Base-by-base conservation (phyloP, 441 rosid species). In the Lagerstroemia fauriei region DNA sequence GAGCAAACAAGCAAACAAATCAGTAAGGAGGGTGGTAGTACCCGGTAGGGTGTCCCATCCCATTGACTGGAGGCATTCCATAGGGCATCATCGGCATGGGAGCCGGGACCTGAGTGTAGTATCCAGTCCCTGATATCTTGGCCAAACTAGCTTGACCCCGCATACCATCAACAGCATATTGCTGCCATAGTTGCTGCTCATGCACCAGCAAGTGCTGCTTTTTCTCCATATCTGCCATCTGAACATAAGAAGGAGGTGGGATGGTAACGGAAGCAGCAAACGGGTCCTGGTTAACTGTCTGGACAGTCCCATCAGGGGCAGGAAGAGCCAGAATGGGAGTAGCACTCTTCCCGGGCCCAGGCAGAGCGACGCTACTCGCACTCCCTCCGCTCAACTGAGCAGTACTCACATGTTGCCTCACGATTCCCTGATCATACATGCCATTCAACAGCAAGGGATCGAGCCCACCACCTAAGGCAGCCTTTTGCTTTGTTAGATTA, bases 141-240 rank as follows among this genome's bases (percentile, higher is more conserved):
- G 92, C 86, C 93, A 96, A 90, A 84, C 93, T 93, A 79, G 93
- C 66, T 90, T 96, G 98, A 76, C 99, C 98, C 84, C 89, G 93
- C 99, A 95, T 96, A 61, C 99, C 99, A 46, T 91, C 92, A 80
- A 68, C 88, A 3, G 92, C 88, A 73, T 96, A 96, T 74, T 95
- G 98, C 66, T 94, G 92, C 99, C 99, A 96, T 47, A 94, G 81
- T 76, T 87, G 90, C 84, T 96, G 98, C 84, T 96, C 99, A 83
- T 95, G 99, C 75, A 89, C 92, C 83, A 96, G 88, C 48, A 95
- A 80, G 18, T 88, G 83, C 83, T 96, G 99, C 81, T 96, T 96
- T 86, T 94, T 92, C 87, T 96, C 98, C 97, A 96, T 96, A 73
- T 96, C 98, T 17, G 94, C 87, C 95, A 96, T 95, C 84, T 96